phyloP scores from a whole-genome alignment of 1,284 basidiomycete genomes.

The Apiotrichum gracile region DNA sequence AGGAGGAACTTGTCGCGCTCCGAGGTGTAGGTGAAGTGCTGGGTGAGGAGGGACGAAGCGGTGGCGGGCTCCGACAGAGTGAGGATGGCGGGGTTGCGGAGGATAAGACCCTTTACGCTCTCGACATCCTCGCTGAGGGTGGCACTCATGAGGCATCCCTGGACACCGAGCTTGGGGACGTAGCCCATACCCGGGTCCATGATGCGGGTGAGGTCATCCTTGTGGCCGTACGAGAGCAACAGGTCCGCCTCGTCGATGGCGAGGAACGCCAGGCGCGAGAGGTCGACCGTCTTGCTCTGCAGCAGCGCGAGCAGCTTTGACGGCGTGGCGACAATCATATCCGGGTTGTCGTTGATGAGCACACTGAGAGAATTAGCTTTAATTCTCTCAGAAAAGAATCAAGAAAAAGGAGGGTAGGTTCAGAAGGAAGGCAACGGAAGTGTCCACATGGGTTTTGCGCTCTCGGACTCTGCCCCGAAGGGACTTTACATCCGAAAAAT shows the following conservation, averaged over 20 bases:
- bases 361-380: slow-evolving; percentile 46
- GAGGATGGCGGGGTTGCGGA: slow-evolving; percentile 79
- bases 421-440: slow-evolving; percentile 49
- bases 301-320: slow-evolving; percentile 72
- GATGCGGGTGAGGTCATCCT: slow-evolving; percentile 81
- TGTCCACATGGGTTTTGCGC: slow-evolving; percentile 48
- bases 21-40: slow-evolving; percentile 74
- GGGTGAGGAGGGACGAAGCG: slow-evolving; percentile 60
- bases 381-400: not conserved
- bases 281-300: slow-evolving; percentile 61
- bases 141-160: slow-evolving; percentile 95
- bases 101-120: slow-evolving; percentile 75
- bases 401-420: slow-evolving; percentile 7
- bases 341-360: slow-evolving; percentile 81
- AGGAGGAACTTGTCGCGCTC: slow-evolving; percentile 96
- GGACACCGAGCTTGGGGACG: slow-evolving; percentile 76
- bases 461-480: slow-evolving; percentile 44
- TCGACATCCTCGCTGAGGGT: slow-evolving; percentile 97
- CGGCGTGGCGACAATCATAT: slow-evolving; percentile 88
- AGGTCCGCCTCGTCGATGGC: slow-evolving; percentile 98
- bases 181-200: slow-evolving; percentile 56
- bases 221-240: slow-evolving; percentile 93
- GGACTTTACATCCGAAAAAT: slow-evolving; percentile 44
- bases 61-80: slow-evolving; percentile 81
- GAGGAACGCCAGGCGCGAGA: slow-evolving; percentile 65